Percentiles rank a stretch among this genome's conserved stretches.
Evolutionary conservation across 345 rosid genomes (phyloP).

Genomic region (Eucalyptus regnans): DNA sequence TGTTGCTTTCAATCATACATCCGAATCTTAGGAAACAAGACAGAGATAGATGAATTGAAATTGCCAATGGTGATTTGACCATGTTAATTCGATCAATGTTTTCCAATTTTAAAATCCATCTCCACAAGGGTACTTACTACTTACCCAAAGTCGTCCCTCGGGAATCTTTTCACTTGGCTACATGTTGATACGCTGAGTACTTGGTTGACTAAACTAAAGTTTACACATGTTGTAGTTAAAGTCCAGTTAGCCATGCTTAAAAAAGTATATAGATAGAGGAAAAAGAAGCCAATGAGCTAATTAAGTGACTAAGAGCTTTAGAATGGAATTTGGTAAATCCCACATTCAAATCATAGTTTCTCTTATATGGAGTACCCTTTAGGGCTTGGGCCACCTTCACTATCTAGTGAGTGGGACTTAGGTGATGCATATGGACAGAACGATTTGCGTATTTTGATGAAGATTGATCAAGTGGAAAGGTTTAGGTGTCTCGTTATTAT

Average conservation of each 20-base stretch:
- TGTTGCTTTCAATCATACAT: too few relatives aligned
- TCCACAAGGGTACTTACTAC: not conserved
- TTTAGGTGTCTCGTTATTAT: rapidly evolving
- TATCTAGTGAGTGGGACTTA: too few relatives aligned
- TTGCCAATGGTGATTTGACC: too few relatives aligned
- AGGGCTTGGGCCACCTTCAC: not conserved
- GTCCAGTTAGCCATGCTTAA: not conserved
- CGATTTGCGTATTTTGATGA: rapidly evolving
- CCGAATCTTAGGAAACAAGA: too few relatives aligned
- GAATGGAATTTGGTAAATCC: too few relatives aligned
- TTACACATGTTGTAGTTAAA: not conserved
- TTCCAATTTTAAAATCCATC: not conserved
- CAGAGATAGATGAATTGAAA: too few relatives aligned
- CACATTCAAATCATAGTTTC: not conserved
- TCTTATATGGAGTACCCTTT: not conserved
- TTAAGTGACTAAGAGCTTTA: not conserved
- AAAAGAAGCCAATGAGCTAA: not conserved
- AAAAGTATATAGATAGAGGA: not conserved
- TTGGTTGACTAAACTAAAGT: not conserved
- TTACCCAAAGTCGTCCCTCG: not conserved
- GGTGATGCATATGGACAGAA: too few relatives aligned
- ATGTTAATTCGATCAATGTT: too few relatives aligned
- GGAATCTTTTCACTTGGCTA: not conserved
- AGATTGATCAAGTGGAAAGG: rapidly evolving
- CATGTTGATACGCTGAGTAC: not conserved